Evolutionary conservation across 768 basidiomycete genomes (phyloP).

Genomic region (Amanita exitialis): DNA sequence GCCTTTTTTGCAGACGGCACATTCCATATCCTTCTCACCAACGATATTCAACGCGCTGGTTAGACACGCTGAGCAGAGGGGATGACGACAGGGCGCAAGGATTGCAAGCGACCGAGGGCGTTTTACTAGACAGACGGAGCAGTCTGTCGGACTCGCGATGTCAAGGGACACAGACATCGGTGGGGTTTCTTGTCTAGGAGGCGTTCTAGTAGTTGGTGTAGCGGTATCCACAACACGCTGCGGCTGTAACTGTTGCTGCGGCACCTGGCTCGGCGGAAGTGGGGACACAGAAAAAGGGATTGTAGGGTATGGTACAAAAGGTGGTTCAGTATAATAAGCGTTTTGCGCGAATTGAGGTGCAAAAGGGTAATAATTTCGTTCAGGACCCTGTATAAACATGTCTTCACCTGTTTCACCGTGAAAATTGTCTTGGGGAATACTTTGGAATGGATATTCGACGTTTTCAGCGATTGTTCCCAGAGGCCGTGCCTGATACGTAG

Average conservation of each 20-base stretch:
- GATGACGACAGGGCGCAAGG: conserved; percentile 66
- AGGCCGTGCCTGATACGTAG: conserved; percentile 14
- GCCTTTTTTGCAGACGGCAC: conserved; percentile 64
- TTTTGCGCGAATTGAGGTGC: neutral
- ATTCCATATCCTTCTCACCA: conserved; percentile 82
- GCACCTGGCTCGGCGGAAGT: neutral
- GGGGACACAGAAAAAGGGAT: conserved; percentile 2
- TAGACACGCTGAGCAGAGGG: conserved; percentile 71
- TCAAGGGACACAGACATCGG: neutral
- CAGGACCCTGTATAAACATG: conserved; percentile 9
- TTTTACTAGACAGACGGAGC: conserved; percentile 54
- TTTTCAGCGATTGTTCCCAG: conserved; percentile 29
- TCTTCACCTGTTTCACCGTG: conserved; percentile 1
- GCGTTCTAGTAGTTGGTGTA: neutral
- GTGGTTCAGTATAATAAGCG: conserved; percentile 3
- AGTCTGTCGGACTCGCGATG: conserved; percentile 23
- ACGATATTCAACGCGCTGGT: conserved; percentile 85
- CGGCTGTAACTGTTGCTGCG: neutral
- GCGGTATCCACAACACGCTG: neutral
- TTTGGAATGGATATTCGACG: conserved; percentile 33
- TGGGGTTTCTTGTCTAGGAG: conserved; percentile 1
- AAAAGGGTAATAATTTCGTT: conserved; percentile 8
- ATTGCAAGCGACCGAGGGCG: conserved; percentile 42
- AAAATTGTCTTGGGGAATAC: conserved; percentile 7
- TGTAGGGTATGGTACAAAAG: conserved; percentile 4